Percentiles rank a stretch among this genome's conserved stretches.
Conservation (phyloP, 371 early-diverging fungal species). For the Catenaria anguillulae region DNA sequence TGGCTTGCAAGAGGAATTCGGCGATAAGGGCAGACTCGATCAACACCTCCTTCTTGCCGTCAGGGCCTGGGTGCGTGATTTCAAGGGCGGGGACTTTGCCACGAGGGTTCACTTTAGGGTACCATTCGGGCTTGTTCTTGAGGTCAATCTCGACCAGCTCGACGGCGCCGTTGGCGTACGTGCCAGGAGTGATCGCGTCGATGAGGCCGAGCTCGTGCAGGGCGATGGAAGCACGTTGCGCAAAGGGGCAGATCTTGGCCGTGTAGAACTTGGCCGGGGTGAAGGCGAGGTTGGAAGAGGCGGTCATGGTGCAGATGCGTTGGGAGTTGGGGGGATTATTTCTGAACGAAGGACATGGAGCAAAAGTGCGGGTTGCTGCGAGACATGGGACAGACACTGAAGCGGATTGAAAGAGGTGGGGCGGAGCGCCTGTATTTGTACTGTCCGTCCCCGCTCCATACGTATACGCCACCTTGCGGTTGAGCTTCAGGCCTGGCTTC, state of each 20-base stretch:
- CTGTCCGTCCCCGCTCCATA: too few relatives aligned
- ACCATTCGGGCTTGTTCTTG: slow-evolving; percentile 43
- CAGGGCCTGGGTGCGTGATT: slow-evolving; percentile 10
- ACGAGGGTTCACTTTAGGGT: slow-evolving; percentile 27
- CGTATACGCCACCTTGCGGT: too few relatives aligned
- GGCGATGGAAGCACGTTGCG: slow-evolving; percentile 42
- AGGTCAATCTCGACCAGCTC: slow-evolving; percentile 38
- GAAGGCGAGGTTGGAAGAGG: neutral
- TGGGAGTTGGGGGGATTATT: too few relatives aligned
- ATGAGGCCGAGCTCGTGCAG: slow-evolving; percentile 30
- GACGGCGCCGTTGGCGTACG: neutral
- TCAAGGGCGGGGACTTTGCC: slow-evolving; percentile 35
- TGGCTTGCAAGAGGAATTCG: slow-evolving; percentile 17
- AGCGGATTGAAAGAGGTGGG: too few relatives aligned
- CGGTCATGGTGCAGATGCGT: neutral
- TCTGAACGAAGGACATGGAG: too few relatives aligned
- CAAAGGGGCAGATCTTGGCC: slow-evolving; percentile 38
- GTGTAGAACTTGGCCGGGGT: slow-evolving; percentile 27
- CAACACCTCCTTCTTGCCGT: slow-evolving; percentile 11
- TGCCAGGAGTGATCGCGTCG: neutral
- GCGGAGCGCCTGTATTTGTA: too few relatives aligned
- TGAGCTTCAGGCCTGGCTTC: too few relatives aligned
- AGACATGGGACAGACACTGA: too few relatives aligned
- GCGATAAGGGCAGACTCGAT: slow-evolving; percentile 36
- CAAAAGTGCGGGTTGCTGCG: too few relatives aligned